phyloP scores from a whole-genome alignment of 2,329 filamentous ascomycete species.

The Trichoderma sp. region DNA sequence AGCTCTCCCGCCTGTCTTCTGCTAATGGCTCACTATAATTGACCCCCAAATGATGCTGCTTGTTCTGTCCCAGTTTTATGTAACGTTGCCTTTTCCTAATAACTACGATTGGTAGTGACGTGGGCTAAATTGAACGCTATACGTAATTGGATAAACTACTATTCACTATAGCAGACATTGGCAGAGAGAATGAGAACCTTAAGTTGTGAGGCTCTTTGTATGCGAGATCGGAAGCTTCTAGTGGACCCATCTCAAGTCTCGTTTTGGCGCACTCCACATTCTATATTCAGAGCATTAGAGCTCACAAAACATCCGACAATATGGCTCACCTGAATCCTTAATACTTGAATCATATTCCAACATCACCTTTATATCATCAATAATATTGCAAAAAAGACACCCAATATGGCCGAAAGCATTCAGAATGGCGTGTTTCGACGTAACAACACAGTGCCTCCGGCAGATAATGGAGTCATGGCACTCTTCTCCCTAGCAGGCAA shows the following conservation, averaged over 20 bases:
- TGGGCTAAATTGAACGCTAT: neutral
- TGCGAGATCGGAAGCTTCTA: neutral
- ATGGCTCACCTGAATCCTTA: neutral
- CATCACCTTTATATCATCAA: neutral
- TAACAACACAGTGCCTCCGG: neutral
- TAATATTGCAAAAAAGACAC: neutral
- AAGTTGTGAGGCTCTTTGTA: neutral
- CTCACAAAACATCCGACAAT: neutral
- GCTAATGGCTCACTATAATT: neutral
- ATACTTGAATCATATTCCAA: neutral
- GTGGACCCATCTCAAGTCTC: neutral
- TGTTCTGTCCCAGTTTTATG: neutral
- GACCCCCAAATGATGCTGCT: neutral
- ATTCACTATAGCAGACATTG: neutral
- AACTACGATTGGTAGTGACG: neutral
- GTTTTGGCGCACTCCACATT: neutral
- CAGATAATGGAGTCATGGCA: conserved; percentile 1
- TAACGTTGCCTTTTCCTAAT: neutral
- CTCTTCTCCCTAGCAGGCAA: neutral
- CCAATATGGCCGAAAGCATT: neutral
- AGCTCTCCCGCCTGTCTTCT: neutral
- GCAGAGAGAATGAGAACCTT: neutral
- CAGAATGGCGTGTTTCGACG: neutral
- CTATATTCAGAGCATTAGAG: neutral
- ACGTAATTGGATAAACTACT: neutral